Percentiles rank a stretch among this genome's conserved stretches.
Evolutionary conservation across 805 yeast genomes (phyloP).

Genomic region (Dipodascopsis tothii): DNA sequence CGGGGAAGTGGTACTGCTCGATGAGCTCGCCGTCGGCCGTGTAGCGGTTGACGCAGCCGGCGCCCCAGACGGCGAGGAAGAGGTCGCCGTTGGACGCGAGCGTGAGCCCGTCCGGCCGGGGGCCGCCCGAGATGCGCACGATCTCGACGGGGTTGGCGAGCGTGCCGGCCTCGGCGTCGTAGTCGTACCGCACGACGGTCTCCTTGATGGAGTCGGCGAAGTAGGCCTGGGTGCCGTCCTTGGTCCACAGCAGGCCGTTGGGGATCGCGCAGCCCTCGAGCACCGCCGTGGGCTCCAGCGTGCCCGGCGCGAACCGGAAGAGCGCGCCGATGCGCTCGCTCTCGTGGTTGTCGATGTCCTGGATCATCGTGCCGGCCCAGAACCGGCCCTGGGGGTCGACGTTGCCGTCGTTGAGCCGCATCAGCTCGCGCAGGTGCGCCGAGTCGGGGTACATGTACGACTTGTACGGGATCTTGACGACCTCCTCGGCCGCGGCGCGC

Average conservation of each 20-base stretch:
- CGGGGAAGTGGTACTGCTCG: slow-evolving; percentile 49
- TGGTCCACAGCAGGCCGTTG: slow-evolving; percentile 62
- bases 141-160: slow-evolving; percentile 34
- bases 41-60: slow-evolving; percentile 48
- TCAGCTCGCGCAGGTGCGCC: slow-evolving; percentile 31
- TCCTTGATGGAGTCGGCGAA: slow-evolving; percentile 48
- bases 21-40: slow-evolving; percentile 41
- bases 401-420: slow-evolving; percentile 75
- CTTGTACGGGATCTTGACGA: neutral
- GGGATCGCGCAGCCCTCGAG: slow-evolving; percentile 47
- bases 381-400: slow-evolving; percentile 70
- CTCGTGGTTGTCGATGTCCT: slow-evolving; percentile 38
- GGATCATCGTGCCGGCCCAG: slow-evolving; percentile 70
- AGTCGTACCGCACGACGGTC: slow-evolving; percentile 44
- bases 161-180: slow-evolving; percentile 34
- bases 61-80: slow-evolving; percentile 62
- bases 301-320: slow-evolving; percentile 35
- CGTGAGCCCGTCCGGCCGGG: slow-evolving; percentile 76
- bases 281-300: slow-evolving; percentile 25
- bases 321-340: slow-evolving; percentile 47
- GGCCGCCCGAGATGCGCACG: slow-evolving; percentile 33
- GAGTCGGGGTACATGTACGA: slow-evolving; percentile 7
- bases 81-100: slow-evolving; percentile 48
- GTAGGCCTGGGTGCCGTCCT: slow-evolving; percentile 37
- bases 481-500: neutral